Conservation (phyloP, 108 stramenopile species). For the Thalassiosira profunda region DNA sequence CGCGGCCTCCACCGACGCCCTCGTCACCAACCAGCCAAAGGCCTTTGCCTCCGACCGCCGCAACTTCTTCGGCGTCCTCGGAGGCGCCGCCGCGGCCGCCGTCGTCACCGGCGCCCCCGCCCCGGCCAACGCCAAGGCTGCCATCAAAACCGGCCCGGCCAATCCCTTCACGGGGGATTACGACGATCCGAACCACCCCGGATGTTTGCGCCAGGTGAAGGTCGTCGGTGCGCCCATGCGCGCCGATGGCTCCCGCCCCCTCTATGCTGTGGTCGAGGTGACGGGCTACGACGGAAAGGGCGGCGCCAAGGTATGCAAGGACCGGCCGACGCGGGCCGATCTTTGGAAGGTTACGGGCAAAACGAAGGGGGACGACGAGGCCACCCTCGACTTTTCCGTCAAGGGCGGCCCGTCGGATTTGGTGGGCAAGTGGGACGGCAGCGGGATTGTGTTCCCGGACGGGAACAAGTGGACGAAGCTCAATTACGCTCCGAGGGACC, state of each 20-base stretch:
- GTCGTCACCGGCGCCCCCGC: constrained; percentile 3
- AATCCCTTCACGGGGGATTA: constrained; percentile 50
- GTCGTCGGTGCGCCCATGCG: constrained; percentile 45
- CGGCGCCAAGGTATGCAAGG: constrained; percentile 26
- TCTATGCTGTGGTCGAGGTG: constrained; percentile 41
- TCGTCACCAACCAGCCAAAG: no score
- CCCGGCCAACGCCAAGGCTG: constrained; percentile 27
- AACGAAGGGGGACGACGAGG: constrained; percentile 9
- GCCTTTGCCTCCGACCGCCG: constrained; percentile 20
- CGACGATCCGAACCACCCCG: constrained; percentile 55
- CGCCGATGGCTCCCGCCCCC: constrained; percentile 51
- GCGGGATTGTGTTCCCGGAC: constrained; percentile 56
- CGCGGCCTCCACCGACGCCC: constrained; percentile 5
- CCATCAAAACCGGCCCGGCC: constrained; percentile 26
- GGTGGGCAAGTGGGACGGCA: constrained; percentile 27
- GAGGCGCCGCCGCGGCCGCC: constrained; percentile 33
- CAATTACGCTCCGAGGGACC: constrained; percentile 16
- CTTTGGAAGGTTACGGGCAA: constrained; percentile 51
- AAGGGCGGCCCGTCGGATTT: constrained; percentile 52
- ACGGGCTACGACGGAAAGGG: constrained; percentile 54
- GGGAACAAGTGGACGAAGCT: constrained; percentile 66
- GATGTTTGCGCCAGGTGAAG: constrained; percentile 51
- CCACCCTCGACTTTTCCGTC: constrained; percentile 48
- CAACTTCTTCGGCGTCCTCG: constrained; percentile 12
- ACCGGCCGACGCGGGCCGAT: constrained; percentile 46